A percentile compares a stretch with the other conserved stretches of the same genome.
Evolutionary conservation across 176 grass and related monocot genomes (phyloP).

Genomic region (Hordeum marinum): DNA sequence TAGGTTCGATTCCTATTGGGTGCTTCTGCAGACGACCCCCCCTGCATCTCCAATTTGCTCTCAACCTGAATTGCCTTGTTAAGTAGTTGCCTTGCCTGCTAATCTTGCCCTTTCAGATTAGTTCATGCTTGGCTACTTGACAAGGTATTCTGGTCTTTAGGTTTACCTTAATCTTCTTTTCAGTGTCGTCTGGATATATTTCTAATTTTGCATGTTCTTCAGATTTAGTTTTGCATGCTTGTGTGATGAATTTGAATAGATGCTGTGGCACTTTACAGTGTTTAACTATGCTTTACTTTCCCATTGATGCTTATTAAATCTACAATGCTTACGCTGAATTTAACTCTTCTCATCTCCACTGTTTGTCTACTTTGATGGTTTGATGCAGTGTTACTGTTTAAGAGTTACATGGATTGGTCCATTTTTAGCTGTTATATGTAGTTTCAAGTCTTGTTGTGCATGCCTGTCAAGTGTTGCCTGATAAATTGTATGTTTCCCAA

Average conservation of each 20-base stretch:
- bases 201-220: too few species aligned
- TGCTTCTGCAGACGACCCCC: neutral
- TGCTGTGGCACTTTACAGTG: neutral
- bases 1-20: constrained; percentile 77
- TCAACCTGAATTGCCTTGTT: neutral
- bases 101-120: neutral
- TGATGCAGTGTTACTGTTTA: neutral
- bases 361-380: neutral
- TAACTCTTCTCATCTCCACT: neutral
- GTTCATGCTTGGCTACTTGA: neutral
- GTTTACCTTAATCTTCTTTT: neutral
- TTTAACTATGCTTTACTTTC: too few species aligned
- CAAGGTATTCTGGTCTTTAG: neutral
- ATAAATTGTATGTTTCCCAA: neutral
- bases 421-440: neutral
- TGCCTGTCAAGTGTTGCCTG: neutral
- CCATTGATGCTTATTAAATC: too few species aligned
- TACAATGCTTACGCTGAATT: neutral
- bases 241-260: neutral
- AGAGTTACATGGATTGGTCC: neutral
- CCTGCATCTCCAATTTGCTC: constrained; percentile 8
- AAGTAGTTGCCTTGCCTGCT: constrained; percentile 2
- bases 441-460: neutral
- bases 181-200: neutral
- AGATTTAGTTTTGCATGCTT: too few species aligned